These are phyloP conservation scores for Boletus bicolor DNA, from an alignment of 768 basidiomycete genomes.

Conservation along the genomic window DNA sequence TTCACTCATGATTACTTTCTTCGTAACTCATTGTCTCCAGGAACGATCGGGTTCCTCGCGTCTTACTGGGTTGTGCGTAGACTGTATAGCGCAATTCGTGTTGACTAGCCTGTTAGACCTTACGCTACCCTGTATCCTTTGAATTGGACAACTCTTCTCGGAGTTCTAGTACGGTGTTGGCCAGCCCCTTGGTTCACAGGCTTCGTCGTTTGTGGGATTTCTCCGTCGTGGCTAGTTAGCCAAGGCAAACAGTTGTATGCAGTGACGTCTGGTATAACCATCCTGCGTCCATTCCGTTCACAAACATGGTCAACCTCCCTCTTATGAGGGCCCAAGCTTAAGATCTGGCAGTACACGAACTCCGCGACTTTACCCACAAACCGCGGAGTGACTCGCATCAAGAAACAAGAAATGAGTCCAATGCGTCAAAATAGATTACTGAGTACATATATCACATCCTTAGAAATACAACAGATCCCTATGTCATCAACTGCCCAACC, in stretches of 20 bases:
- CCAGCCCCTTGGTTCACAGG: background rate
- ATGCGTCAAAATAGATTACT: background rate
- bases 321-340: background rate
- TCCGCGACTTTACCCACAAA: background rate
- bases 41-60: constrained; percentile 88
- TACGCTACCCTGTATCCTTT: constrained; percentile 9
- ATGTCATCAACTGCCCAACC: constrained; percentile 16
- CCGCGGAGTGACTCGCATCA: background rate
- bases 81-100: constrained; percentile 79
- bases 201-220: background rate
- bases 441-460: background rate
- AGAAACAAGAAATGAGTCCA: background rate
- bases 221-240: background rate
- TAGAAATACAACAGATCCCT: background rate
- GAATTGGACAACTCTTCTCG: constrained; percentile 3
- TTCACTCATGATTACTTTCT: background rate
- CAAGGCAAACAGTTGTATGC: background rate
- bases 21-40: constrained; percentile 35
- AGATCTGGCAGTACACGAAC: background rate
- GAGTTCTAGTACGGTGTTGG: background rate
- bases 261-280: background rate
- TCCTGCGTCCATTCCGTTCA: background rate
- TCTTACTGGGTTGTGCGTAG: constrained; percentile 87
- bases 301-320: background rate
- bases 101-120: constrained; percentile 45